phyloP scores from a whole-genome alignment of 169 alveolate species.

The Plasmodium relictum region DNA sequence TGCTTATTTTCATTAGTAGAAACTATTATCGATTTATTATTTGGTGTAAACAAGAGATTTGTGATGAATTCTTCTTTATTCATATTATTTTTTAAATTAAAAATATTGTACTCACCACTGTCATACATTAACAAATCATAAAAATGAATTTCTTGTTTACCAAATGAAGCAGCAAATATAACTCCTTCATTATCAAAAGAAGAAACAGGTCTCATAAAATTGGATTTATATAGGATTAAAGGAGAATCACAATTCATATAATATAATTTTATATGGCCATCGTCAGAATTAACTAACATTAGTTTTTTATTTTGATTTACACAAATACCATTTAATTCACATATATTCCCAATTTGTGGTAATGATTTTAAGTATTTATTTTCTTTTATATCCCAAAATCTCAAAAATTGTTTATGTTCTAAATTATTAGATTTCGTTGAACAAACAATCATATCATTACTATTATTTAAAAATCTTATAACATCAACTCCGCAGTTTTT shows the following conservation, averaged over 20 bases:
- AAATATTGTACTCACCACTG: conserved; percentile 51
- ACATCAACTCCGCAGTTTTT: conserved; percentile 74
- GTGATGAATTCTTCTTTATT: conserved; percentile 30
- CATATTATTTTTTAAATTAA: conserved; percentile 34
- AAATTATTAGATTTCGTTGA: conserved; percentile 58
- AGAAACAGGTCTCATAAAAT: conserved; percentile 61
- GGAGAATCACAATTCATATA: conserved; percentile 71
- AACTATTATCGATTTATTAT: conserved; percentile 49
- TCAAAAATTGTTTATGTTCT: conserved; percentile 63
- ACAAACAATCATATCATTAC: conserved; percentile 58
- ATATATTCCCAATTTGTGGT: conserved; percentile 69
- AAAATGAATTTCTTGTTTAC: conserved; percentile 63
- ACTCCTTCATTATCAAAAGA: conserved; percentile 69
- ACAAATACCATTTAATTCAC: conserved; percentile 59
- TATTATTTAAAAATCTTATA: conserved; percentile 36
- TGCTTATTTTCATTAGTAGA: conserved; percentile 57
- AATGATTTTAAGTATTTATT: conserved; percentile 62
- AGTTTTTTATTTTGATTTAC: conserved; percentile 43
- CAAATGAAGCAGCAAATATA: conserved; percentile 60
- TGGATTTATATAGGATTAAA: conserved; percentile 49
- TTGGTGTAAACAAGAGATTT: conserved; percentile 69
- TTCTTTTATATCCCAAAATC: conserved; percentile 71
- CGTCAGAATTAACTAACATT: conserved; percentile 72
- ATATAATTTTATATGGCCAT: conserved; percentile 65
- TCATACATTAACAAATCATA: conserved; percentile 67